Conservation (phyloP, 108 stramenopile species). For the Fragilariopsis cylindrus region DNA sequence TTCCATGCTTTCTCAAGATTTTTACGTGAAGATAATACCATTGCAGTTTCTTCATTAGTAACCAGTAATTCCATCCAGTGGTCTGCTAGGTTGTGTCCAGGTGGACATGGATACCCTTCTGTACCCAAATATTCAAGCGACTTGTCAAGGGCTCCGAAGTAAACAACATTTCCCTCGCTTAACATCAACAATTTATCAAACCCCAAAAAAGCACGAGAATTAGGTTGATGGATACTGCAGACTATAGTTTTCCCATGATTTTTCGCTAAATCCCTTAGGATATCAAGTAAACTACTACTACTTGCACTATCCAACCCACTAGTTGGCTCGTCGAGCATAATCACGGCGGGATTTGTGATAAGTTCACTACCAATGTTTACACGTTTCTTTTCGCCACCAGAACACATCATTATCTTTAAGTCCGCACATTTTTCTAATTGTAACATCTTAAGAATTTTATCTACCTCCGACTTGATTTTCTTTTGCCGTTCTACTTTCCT, state of each 20-base stretch:
- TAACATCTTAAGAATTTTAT: slow-evolving; percentile 54
- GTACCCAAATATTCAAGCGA: slow-evolving; percentile 46
- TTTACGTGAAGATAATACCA: slow-evolving; percentile 23
- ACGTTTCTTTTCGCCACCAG: slow-evolving; percentile 87
- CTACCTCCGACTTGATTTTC: slow-evolving; percentile 50
- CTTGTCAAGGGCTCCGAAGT: slow-evolving; percentile 67
- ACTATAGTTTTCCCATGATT: slow-evolving; percentile 62
- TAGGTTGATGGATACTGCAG: slow-evolving; percentile 77
- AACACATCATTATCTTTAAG: slow-evolving; percentile 53
- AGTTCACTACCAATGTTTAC: slow-evolving; percentile 82
- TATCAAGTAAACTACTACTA: slow-evolving; percentile 52
- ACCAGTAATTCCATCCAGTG: slow-evolving; percentile 84
- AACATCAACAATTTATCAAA: slow-evolving; percentile 74
- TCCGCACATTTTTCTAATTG: slow-evolving; percentile 65
- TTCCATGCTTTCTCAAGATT: slow-evolving; percentile 61
- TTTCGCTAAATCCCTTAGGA: slow-evolving; percentile 46
- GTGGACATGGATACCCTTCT: slow-evolving; percentile 49
- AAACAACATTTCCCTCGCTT: slow-evolving; percentile 74
- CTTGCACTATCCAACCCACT: slow-evolving; percentile 64
- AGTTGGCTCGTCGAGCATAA: slow-evolving; percentile 83
- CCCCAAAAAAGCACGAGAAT: slow-evolving; percentile 61
- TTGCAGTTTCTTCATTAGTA: background rate
- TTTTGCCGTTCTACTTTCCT: slow-evolving; percentile 4
- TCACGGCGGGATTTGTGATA: slow-evolving; percentile 67
- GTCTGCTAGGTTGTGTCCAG: slow-evolving; percentile 78